Percentiles rank a stretch among this genome's conserved stretches.
Conservation (phyloP, 495 filamentous ascomycete genomes). For the Cryomyces antarcticus region DNA sequence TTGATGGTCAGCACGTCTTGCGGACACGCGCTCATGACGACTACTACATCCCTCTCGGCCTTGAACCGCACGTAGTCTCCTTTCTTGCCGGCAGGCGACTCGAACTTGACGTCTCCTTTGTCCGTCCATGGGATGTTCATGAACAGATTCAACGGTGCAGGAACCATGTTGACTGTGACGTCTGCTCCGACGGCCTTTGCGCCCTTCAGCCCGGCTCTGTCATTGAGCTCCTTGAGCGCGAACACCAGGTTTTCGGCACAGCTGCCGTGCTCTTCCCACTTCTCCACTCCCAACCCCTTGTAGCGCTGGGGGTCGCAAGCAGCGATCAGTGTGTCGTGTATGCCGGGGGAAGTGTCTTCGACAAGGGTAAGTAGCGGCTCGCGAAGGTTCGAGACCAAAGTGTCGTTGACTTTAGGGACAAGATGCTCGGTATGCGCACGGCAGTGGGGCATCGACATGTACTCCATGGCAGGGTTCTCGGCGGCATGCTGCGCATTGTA, state of each 20-base stretch:
- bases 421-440: constrained; percentile 14
- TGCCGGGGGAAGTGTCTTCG: constrained; percentile 19
- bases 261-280: constrained; percentile 16
- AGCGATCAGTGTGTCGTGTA: constrained; percentile 22
- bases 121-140: constrained; percentile 21
- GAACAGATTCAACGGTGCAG: constrained; percentile 22
- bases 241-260: constrained; percentile 23
- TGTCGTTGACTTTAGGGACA: constrained; percentile 14
- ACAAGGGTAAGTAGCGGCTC: constrained; percentile 18
- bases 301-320: constrained; percentile 20
- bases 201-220: constrained; percentile 19
- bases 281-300: constrained; percentile 15
- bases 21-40: constrained; percentile 23
- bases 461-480: constrained; percentile 14
- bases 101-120: constrained; percentile 11
- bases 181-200: constrained; percentile 16
- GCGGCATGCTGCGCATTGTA: constrained; percentile 9
- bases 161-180: constrained; percentile 13
- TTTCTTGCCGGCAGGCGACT: constrained; percentile 15
- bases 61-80: constrained; percentile 18
- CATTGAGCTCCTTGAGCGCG: constrained; percentile 21
- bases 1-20: constrained; percentile 19
- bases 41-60: constrained; percentile 20
- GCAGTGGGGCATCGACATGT: constrained; percentile 19
- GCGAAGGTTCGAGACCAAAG: constrained; percentile 18